These are phyloP conservation scores for Boletus speciosus DNA, from an alignment of 768 basidiomycete species.

Conservation along the genomic window DNA sequence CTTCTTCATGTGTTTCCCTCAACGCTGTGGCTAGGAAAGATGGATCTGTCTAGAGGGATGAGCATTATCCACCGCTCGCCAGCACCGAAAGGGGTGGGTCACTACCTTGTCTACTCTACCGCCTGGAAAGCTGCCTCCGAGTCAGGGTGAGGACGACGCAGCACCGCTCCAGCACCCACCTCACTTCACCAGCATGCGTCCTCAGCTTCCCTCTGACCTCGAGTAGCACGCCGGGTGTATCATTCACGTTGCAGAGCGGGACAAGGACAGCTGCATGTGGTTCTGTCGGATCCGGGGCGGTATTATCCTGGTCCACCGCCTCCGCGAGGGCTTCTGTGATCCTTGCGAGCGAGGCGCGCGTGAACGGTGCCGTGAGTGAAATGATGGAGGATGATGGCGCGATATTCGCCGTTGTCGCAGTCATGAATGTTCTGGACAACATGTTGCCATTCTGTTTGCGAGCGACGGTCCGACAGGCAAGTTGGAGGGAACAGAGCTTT, in stretches of 20 bases:
- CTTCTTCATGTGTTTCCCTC: slow-evolving; percentile 72
- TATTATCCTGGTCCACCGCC: slow-evolving; percentile 11
- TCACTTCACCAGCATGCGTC: slow-evolving; percentile 79
- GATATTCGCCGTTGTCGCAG: slow-evolving; percentile 2
- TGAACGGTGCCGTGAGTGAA: slow-evolving; percentile 37
- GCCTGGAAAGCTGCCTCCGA: slow-evolving; percentile 63
- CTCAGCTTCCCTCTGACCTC: slow-evolving; percentile 66
- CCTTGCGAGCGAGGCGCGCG: slow-evolving; percentile 30
- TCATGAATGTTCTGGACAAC: slow-evolving; percentile 27
- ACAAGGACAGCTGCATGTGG: slow-evolving; percentile 68
- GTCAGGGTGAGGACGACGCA: background rate
- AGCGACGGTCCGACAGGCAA: too few species aligned
- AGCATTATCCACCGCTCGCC: background rate
- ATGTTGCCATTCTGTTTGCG: slow-evolving; percentile 22
- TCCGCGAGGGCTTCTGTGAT: slow-evolving; percentile 29
- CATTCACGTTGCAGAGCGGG: slow-evolving; percentile 72
- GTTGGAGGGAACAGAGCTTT: background rate
- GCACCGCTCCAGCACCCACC: slow-evolving; percentile 39
- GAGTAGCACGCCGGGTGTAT: slow-evolving; percentile 62
- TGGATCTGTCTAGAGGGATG: slow-evolving; percentile 42
- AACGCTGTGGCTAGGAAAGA: slow-evolving; percentile 58
- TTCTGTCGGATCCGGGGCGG: slow-evolving; percentile 26
- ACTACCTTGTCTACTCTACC: slow-evolving; percentile 63
- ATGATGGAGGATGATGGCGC: slow-evolving; percentile 18
- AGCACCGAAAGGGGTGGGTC: background rate